Conservation (phyloP, 768 basidiomycete genomes). For the Mycena sanguinolenta region DNA sequence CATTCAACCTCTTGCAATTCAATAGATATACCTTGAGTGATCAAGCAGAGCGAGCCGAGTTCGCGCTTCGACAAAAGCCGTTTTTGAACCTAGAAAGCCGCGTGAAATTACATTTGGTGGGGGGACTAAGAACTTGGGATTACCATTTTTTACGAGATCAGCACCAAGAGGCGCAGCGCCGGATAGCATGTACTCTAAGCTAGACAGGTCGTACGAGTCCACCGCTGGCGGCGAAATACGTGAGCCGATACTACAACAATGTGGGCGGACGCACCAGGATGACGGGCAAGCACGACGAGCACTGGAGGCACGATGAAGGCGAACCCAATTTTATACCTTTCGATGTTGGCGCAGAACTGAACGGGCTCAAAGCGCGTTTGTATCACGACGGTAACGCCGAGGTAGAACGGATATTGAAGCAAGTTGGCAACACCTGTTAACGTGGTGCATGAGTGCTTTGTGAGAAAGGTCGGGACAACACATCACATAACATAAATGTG, state of each 20-base stretch:
- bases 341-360: constrained; percentile 73
- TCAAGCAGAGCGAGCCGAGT: constrained; percentile 29
- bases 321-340: constrained; percentile 71
- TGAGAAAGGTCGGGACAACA: too few relatives aligned
- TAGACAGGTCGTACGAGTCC: constrained; percentile 74
- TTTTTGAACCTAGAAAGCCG: constrained; percentile 7
- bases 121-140: too few relatives aligned
- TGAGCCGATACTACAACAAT: constrained; percentile 39
- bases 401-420: constrained; percentile 64
- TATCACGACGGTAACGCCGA: constrained; percentile 66
- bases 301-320: constrained; percentile 85
- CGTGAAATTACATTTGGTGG: constrained; percentile 47
- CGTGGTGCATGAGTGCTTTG: constrained; percentile 51
- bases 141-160: too few relatives aligned
- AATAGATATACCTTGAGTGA: constrained; percentile 39
- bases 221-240: constrained; percentile 64
- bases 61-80: constrained; percentile 24
- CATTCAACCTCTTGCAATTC: too few relatives aligned
- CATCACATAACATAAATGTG: constrained; percentile 43
- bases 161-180: constrained; percentile 88
- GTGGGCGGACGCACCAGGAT: constrained; percentile 72
- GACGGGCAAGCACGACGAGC: constrained; percentile 77
- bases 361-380: constrained; percentile 80
- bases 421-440: constrained; percentile 70
- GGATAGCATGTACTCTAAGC: constrained; percentile 68